Percentiles rank a stretch among this genome's conserved stretches.
These are phyloP conservation scores for Neophaeococcomyces aloes DNA, from an alignment of 2,329 filamentous ascomycete genomes.

Conservation along the genomic window DNA sequence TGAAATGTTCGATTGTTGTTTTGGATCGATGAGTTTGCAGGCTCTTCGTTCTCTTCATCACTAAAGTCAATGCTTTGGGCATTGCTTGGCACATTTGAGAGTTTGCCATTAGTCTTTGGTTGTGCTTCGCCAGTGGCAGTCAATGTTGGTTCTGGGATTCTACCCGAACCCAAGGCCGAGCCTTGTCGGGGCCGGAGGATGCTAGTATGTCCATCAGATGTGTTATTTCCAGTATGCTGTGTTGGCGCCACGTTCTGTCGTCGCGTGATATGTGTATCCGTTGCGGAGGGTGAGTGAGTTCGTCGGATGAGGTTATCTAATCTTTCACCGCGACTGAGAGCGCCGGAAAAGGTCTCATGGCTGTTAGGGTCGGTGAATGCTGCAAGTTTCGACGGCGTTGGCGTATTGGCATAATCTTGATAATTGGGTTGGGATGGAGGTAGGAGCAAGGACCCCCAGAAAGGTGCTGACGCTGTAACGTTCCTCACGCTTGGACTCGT, in stretches of 20 bases:
- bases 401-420: too few relatives aligned
- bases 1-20: not conserved
- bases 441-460: too few relatives aligned
- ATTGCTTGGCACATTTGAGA: not conserved
- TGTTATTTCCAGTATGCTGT: not conserved
- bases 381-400: not conserved
- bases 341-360: conserved; percentile 3
- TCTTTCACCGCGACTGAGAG: conserved; percentile 1
- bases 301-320: conserved; percentile 1
- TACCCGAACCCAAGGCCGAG: too few relatives aligned
- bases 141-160: not conserved
- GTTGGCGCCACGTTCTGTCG: not conserved
- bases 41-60: conserved; percentile 4
- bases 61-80: conserved; percentile 2
- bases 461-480: too few relatives aligned
- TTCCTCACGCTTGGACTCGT: too few relatives aligned
- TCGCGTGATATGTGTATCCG: not conserved
- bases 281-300: not conserved
- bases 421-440: too few relatives aligned
- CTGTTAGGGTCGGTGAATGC: not conserved
- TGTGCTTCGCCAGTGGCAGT: not conserved
- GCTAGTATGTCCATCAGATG: not conserved
- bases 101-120: not conserved
- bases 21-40: not conserved
- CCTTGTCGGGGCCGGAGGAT: not conserved